Evolutionary conservation across 2,329 filamentous ascomycete species (phyloP).

Genomic region (Aspergillus alliaceus): DNA sequence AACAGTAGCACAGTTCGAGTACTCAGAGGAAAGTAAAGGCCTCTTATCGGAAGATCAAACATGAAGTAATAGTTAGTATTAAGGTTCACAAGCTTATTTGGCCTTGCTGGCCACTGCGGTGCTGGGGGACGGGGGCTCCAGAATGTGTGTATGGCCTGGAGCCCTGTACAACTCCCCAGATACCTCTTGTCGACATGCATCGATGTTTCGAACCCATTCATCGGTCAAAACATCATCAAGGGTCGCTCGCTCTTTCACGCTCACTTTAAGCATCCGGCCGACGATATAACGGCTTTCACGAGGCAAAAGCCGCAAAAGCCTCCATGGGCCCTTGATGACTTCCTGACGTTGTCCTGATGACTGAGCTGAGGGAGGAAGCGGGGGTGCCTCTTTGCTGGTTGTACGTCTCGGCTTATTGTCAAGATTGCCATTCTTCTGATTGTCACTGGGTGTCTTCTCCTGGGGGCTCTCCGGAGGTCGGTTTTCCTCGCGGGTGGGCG

Average conservation of each 20-base stretch:
- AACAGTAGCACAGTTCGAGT: neutral
- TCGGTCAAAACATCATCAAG: conserved; percentile 86
- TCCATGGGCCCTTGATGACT: conserved; percentile 88
- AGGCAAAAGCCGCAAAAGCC: conserved; percentile 81
- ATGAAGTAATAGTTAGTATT: conserved; percentile 2
- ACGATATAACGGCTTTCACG: conserved; percentile 89
- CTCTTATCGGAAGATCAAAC: neutral
- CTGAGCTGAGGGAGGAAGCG: conserved; percentile 29
- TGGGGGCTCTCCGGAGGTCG: conserved; percentile 24
- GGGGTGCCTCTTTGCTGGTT: conserved; percentile 42
- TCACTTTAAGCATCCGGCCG: conserved; percentile 85
- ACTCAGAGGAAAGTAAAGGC: neutral
- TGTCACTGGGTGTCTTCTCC: conserved; percentile 25
- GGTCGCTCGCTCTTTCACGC: conserved; percentile 77
- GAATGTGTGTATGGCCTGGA: conserved; percentile 76
- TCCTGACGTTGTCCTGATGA: conserved; percentile 54
- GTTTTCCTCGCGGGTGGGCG: conserved; percentile 27
- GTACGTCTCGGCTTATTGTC: conserved; percentile 32
- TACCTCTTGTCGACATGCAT: conserved; percentile 78
- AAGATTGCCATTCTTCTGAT: conserved; percentile 13
- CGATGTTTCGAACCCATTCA: conserved; percentile 81
- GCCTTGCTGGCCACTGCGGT: conserved; percentile 38
- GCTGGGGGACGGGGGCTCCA: conserved; percentile 63
- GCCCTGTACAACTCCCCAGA: conserved; percentile 71
- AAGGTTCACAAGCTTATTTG: conserved; percentile 23